Conservation (phyloP, 2,329 filamentous ascomycete genomes). For the Cytospora mali region DNA sequence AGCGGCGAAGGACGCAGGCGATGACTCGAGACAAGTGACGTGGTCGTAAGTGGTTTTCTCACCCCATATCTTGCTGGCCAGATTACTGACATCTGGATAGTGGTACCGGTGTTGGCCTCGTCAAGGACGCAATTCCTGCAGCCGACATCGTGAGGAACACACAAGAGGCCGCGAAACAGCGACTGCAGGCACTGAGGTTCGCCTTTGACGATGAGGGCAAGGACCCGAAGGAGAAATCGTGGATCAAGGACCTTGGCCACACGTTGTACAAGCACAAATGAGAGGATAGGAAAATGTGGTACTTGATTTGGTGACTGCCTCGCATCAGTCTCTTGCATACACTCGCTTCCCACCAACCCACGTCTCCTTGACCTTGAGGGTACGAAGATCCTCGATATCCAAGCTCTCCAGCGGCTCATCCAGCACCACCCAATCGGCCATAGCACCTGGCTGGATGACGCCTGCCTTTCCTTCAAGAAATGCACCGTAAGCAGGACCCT, state of each 20-base stretch:
- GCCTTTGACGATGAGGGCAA: slow-evolving; percentile 27
- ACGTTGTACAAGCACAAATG: slow-evolving; percentile 27
- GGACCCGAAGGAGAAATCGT: slow-evolving; percentile 20
- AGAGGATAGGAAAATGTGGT: background rate
- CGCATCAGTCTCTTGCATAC: slow-evolving; percentile 39
- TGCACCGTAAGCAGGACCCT: slow-evolving; percentile 59
- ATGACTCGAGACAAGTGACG: slow-evolving; percentile 42
- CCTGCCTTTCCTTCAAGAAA: slow-evolving; percentile 63
- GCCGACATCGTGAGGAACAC: slow-evolving; percentile 48
- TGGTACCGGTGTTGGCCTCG: slow-evolving; percentile 49
- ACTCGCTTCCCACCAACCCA: slow-evolving; percentile 65
- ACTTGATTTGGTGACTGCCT: background rate
- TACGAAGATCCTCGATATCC: slow-evolving; percentile 55
- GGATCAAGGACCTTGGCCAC: slow-evolving; percentile 27
- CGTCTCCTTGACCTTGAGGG: slow-evolving; percentile 63
- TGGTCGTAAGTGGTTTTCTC: slow-evolving; percentile 34
- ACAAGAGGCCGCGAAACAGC: slow-evolving; percentile 41
- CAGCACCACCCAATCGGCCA: slow-evolving; percentile 73
- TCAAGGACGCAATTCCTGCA: slow-evolving; percentile 45
- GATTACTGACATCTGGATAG: slow-evolving; percentile 25
- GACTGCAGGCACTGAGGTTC: slow-evolving; percentile 37
- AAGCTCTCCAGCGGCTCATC: slow-evolving; percentile 57
- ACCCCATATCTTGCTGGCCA: too few species aligned
- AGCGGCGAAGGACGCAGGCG: slow-evolving; percentile 39
- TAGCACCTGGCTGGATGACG: slow-evolving; percentile 60